A percentile compares a stretch with the other conserved stretches of the same genome.
Conservation (phyloP, 495 filamentous ascomycete genomes). For the Lasiosphaeria hispida region DNA sequence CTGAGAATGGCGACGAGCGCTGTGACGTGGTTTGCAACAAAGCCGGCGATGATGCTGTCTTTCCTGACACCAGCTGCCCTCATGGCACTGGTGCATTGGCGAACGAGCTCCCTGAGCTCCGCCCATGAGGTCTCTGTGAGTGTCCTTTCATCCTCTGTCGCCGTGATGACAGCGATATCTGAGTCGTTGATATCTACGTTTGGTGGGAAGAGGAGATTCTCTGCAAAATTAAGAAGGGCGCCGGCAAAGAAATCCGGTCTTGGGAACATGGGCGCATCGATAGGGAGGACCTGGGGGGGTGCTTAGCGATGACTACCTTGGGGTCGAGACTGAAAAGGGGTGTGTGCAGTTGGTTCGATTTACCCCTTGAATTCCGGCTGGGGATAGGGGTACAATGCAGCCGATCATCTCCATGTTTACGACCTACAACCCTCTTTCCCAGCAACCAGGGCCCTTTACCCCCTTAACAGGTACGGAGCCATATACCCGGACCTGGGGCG, state of each 20-base stretch:
- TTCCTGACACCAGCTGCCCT: slow-evolving; percentile 61
- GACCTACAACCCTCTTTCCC: no score
- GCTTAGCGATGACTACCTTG: background rate
- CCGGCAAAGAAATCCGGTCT: slow-evolving; percentile 80
- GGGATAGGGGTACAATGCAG: no score
- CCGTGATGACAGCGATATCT: slow-evolving; percentile 69
- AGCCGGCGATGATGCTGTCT: slow-evolving; percentile 75
- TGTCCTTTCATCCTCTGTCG: slow-evolving; percentile 62
- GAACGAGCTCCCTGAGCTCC: slow-evolving; percentile 73
- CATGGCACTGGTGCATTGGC: slow-evolving; percentile 68
- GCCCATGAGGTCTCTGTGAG: slow-evolving; percentile 72
- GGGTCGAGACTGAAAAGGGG: background rate
- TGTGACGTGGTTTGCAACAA: slow-evolving; percentile 81
- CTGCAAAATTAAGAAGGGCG: slow-evolving; percentile 80
- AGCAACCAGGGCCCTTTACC: no score
- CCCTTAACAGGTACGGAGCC: no score
- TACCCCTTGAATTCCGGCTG: no score
- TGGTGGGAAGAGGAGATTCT: slow-evolving; percentile 82
- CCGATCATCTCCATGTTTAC: no score
- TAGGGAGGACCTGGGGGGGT: slow-evolving; percentile 61
- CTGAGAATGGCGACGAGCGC: slow-evolving; percentile 86
- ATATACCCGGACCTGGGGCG: no score
- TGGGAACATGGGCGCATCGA: slow-evolving; percentile 71
- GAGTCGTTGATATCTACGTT: slow-evolving; percentile 46
- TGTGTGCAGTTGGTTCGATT: background rate